These are phyloP conservation scores for Protostelium mycophagum DNA, from an alignment of 78 protist species.

Conservation along the genomic window DNA sequence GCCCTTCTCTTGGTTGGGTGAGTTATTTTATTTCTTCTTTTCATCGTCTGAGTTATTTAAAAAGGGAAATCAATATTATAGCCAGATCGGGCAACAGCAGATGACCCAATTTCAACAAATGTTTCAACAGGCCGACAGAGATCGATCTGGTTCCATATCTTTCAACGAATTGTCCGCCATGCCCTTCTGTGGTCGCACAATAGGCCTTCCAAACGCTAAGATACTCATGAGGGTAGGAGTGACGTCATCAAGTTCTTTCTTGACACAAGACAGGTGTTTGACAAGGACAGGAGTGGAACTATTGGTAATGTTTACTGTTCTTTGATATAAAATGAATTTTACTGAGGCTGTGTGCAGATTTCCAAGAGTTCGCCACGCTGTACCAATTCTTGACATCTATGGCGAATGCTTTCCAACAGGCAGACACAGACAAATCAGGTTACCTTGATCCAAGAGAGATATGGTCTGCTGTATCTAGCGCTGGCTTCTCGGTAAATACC, in stretches of 20 bases:
- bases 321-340: no score
- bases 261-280: no score
- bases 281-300: background rate
- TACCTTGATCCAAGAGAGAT: background rate
- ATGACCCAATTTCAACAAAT: background rate
- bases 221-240: background rate
- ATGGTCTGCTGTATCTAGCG: background rate
- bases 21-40: background rate
- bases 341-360: no score
- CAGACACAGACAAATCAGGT: background rate
- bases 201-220: background rate
- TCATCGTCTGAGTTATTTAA: background rate
- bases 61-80: background rate
- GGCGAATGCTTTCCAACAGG: background rate
- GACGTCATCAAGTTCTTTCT: no score
- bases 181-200: background rate
- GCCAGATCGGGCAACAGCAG: background rate
- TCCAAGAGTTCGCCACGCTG: background rate
- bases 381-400: background rate
- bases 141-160: background rate
- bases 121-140: background rate
- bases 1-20: background rate
- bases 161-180: background rate
- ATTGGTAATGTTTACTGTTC: background rate
- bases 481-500: background rate